phyloP scores from a whole-genome alignment of 208 protist genomes.

The Herpetomonas muscarum region DNA sequence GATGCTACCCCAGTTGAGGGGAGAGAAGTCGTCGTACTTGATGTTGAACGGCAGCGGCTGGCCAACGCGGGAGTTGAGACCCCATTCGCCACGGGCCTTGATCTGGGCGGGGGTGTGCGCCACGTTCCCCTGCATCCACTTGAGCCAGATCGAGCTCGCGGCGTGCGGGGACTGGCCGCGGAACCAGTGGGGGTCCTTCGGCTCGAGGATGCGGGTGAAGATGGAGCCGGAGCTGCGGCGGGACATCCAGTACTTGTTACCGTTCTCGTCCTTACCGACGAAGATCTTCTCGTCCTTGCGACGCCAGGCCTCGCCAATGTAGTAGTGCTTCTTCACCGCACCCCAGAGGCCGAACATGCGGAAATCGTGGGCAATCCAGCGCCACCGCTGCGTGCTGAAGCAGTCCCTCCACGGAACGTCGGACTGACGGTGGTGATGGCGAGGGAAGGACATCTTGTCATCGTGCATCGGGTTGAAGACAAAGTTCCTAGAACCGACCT shows the following conservation, averaged over 20 bases:
- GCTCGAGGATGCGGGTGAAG: constrained; percentile 65
- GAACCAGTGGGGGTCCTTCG: constrained; percentile 86
- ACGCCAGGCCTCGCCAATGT: constrained; percentile 85
- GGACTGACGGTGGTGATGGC: constrained; percentile 77
- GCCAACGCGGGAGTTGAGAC: constrained; percentile 79
- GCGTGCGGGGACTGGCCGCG: constrained; percentile 66
- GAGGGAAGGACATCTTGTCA: constrained; percentile 55
- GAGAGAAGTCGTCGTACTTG: constrained; percentile 74
- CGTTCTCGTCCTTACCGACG: constrained; percentile 88
- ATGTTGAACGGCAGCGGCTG: constrained; percentile 82
- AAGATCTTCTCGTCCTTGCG: constrained; percentile 91
- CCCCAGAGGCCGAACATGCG: constrained; percentile 88
- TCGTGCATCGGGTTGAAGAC: constrained; percentile 77
- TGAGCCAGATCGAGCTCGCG: constrained; percentile 72
- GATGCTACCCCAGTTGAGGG: constrained; percentile 56
- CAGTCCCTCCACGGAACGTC: constrained; percentile 70
- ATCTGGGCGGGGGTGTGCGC: constrained; percentile 86
- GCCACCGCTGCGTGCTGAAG: constrained; percentile 64
- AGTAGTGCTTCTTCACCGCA: constrained; percentile 68
- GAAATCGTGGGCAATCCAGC: constrained; percentile 88
- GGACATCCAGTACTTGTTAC: constrained; percentile 86
- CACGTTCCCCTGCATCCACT: constrained; percentile 78
- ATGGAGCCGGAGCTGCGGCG: constrained; percentile 51
- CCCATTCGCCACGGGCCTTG: constrained; percentile 84
- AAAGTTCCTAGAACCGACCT: constrained; percentile 84